Evolutionary conservation across 2,329 filamentous ascomycete genomes (phyloP).

Genomic region (Chaetomiaceae sp.): DNA sequence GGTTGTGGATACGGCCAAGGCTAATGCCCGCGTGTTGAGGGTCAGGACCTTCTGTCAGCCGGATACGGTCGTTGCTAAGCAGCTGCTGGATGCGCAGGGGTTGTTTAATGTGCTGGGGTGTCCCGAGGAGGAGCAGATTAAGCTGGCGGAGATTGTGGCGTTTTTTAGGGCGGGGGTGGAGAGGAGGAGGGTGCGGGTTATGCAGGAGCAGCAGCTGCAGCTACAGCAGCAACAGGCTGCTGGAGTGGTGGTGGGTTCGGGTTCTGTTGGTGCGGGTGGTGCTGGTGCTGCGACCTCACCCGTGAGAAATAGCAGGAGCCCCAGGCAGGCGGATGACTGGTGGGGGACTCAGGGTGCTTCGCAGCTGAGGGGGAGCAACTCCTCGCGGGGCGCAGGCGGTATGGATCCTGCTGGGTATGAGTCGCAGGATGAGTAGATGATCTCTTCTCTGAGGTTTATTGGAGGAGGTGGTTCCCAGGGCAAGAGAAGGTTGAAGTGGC

Average conservation of each 20-base stretch:
- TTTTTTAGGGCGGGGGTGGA: slow-evolving; percentile 48
- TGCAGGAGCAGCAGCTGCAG: neutral
- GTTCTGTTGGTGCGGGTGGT: neutral
- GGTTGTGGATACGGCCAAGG: slow-evolving; percentile 48
- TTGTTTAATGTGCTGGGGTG: slow-evolving; percentile 47
- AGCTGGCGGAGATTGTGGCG: slow-evolving; percentile 45
- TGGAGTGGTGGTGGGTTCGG: too few species aligned
- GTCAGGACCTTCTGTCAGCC: slow-evolving; percentile 55
- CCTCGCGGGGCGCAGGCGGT: neutral
- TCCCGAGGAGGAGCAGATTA: slow-evolving; percentile 39
- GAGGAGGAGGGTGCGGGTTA: neutral
- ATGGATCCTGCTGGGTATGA: slow-evolving; percentile 14
- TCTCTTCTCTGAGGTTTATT: neutral
- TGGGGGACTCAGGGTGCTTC: neutral
- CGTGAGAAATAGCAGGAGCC: slow-evolving; percentile 6
- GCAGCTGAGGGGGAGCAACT: slow-evolving; percentile 2
- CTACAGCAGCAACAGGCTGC: neutral
- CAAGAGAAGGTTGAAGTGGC: too few species aligned
- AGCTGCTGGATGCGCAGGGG: slow-evolving; percentile 49
- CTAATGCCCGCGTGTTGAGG: slow-evolving; percentile 48
- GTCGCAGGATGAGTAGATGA: neutral
- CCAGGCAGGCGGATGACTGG: neutral
- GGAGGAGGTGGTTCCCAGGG: too few species aligned
- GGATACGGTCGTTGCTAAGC: slow-evolving; percentile 54
- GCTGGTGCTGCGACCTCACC: neutral